Conservation (phyloP, 2,329 filamentous ascomycete genomes). For the Xylaria arbuscula region DNA sequence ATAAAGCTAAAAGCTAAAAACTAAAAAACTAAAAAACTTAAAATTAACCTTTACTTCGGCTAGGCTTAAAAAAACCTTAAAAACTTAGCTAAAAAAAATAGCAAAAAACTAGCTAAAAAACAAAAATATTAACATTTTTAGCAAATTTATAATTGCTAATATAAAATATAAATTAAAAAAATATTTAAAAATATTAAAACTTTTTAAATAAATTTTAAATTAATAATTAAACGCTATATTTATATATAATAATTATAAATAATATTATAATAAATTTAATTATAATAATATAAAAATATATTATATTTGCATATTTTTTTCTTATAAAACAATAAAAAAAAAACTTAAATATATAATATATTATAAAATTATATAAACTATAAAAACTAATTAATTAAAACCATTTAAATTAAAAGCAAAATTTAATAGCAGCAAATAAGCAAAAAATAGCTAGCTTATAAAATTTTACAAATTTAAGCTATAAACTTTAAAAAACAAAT, state of each 20-base stretch:
- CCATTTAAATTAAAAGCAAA: background rate
- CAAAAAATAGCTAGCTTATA: slow-evolving; percentile 7
- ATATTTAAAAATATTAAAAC: background rate
- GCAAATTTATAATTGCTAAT: background rate
- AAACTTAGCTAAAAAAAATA: too few species aligned
- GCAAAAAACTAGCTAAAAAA: background rate
- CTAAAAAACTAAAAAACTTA: background rate
- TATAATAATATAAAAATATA: slow-evolving; percentile 7
- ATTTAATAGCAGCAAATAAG: background rate
- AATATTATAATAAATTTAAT: slow-evolving; percentile 17
- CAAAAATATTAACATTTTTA: background rate
- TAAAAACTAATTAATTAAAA: background rate
- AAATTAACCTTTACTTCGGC: too few species aligned
- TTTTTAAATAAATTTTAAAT: slow-evolving; percentile 7
- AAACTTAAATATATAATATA: background rate
- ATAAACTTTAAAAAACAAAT: background rate
- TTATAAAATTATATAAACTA: background rate
- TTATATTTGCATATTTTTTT: slow-evolving; percentile 3
- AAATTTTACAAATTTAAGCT: slow-evolving; percentile 9
- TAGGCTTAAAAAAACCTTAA: too few species aligned
- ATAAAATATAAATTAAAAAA: slow-evolving; percentile 10
- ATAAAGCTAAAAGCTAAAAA: background rate
- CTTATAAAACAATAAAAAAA: background rate
- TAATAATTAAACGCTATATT: slow-evolving; percentile 11
- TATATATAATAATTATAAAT: slow-evolving; percentile 1